Percentiles rank a stretch among this genome's conserved stretches.
Evolutionary conservation across 2,329 filamentous ascomycete species (phyloP).

Genomic region (Epichloe sp.): DNA sequence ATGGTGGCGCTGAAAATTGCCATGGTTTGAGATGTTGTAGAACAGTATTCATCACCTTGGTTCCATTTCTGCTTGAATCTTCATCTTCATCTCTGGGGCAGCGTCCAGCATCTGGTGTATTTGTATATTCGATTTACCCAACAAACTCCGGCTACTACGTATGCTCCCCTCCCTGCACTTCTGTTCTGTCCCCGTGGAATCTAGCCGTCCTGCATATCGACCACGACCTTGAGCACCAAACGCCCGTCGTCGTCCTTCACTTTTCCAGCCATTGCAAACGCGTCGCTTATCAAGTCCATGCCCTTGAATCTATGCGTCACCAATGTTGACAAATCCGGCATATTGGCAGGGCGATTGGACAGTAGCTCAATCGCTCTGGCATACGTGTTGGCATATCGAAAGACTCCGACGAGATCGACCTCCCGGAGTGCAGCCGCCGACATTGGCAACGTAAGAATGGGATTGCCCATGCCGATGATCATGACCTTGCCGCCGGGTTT

Average conservation of each 20-base stretch:
- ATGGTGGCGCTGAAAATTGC: background rate
- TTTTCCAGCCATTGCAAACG: conserved; percentile 60
- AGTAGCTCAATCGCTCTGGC: conserved; percentile 38
- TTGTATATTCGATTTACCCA: background rate
- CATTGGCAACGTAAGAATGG: conserved; percentile 55
- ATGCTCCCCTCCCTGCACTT: background rate
- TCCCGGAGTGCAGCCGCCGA: conserved; percentile 56
- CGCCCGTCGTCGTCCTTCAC: conserved; percentile 57
- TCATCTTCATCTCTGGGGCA: too few relatives aligned
- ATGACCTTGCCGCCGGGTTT: conserved; percentile 56
- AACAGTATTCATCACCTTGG: background rate
- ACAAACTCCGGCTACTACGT: background rate
- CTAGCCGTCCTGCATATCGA: conserved; percentile 22
- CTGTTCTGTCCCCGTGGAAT: background rate
- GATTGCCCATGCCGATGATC: conserved; percentile 61
- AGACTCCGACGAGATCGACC: conserved; percentile 58
- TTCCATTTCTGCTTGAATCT: too few relatives aligned
- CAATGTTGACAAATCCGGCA: conserved; percentile 54
- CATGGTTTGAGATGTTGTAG: background rate
- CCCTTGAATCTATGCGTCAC: conserved; percentile 60
- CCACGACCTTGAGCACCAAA: conserved; percentile 62
- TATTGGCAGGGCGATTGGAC: conserved; percentile 31
- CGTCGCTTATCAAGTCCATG: conserved; percentile 47
- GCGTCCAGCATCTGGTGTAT: background rate
- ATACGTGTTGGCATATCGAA: conserved; percentile 67